Evolutionary conservation across 2,329 filamentous ascomycete species (phyloP), one percentile per base, ranked within the genome.

Genomic region (Colletotrichum sp.): DNA sequence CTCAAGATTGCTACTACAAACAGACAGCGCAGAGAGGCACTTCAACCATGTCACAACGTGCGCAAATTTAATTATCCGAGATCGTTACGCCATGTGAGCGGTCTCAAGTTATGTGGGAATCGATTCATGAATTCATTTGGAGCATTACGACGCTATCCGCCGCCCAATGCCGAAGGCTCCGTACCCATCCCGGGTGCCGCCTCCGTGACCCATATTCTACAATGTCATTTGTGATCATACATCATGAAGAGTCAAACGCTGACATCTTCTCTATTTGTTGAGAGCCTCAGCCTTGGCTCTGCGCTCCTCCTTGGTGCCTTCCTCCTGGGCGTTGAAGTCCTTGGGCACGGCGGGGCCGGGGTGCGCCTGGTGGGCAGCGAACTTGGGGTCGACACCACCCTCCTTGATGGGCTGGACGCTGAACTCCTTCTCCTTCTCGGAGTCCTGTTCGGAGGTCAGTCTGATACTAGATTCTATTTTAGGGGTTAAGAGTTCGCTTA

Each of bases 251-350:
- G 52, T 28, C 52, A 30, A 58, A 15, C 27, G 12, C 27, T 25
- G 52, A 52, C 73, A 56, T 18, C 66, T 61, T 55, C 10, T 75
- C 72, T 83, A 85, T 81, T 93, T 91, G 87, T 95, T 95, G 83
- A 95, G 80, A 80, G 91, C 91, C 82, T 92, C 86, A 76, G 91
- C 92, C 83, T 91, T 92, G 15, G 89, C 91, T 80, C 89, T 86
- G 70, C 93, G 90, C 80, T 95, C 93, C 82, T 94, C 93, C 84
- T 93, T 94, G 74, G 89, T 91, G 18, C 91, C 92, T 85, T 93
- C 91, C 82, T 89, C 82, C 66, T 89, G 82, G 39, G 84, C 84
- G 18, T 88, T 88, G 85, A 92, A 88, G 76, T 89, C 86, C 77
- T 91, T 83, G 22, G 89, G 86, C 30, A 92, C 79, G 32, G 86